Percentiles rank a stretch among this genome's conserved stretches.
Evolutionary conservation across 2,329 filamentous ascomycete species (phyloP).

Genomic region (Rhynchosporium graminicola): DNA sequence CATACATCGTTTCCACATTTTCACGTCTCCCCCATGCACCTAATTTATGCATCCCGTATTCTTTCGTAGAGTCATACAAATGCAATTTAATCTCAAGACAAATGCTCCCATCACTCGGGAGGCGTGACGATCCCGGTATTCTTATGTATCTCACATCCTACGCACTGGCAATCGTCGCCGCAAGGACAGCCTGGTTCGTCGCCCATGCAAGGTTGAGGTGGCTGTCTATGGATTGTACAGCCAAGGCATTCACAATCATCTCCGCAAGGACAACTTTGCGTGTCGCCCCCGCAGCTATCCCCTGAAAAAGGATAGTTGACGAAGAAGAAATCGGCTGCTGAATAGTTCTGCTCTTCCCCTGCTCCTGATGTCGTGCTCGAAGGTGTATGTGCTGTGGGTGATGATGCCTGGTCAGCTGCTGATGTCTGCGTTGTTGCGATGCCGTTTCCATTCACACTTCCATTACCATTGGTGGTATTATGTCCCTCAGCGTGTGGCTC

Average conservation of each 20-base stretch:
- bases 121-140: too few species aligned
- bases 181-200: slow-evolving; percentile 54
- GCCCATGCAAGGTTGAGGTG: slow-evolving; percentile 40
- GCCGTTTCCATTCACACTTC: slow-evolving; percentile 23
- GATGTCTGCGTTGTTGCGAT: slow-evolving; percentile 21
- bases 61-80: not conserved
- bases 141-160: slow-evolving; percentile 56
- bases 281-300: slow-evolving; percentile 51
- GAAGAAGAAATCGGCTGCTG: slow-evolving; percentile 58
- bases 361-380: slow-evolving; percentile 36
- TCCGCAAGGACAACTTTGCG: slow-evolving; percentile 56
- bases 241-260: slow-evolving; percentile 61
- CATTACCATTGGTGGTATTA: slow-evolving; percentile 19
- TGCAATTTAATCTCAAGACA: not conserved
- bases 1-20: not conserved
- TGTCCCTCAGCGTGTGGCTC: slow-evolving; percentile 29
- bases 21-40: not conserved
- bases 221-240: slow-evolving; percentile 53
- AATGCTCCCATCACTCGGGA: not conserved
- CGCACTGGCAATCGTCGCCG: slow-evolving; percentile 58
- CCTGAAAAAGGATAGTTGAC: slow-evolving; percentile 53
- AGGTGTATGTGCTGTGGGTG: slow-evolving; percentile 36
- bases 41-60: not conserved
- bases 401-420: slow-evolving; percentile 27
- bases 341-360: slow-evolving; percentile 50